Evolutionary conservation across 257 asterid genomes (phyloP), one percentile per base, ranked within the genome.

Genomic region (Jacaranda copaia): DNA sequence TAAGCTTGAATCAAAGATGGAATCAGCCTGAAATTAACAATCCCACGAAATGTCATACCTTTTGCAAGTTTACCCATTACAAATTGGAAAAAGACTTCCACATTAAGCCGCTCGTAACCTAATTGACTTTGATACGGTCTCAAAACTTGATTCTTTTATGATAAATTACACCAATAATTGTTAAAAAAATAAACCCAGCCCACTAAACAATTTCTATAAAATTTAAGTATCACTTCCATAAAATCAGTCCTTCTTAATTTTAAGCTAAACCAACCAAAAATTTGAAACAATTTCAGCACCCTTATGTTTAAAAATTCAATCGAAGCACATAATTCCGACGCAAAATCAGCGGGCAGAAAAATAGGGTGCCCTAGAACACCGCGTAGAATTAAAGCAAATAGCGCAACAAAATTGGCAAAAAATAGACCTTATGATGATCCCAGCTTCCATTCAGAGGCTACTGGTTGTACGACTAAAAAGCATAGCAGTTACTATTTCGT

Each of bases 21-120:
- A 81, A 77, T 43, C 82, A 81, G 65, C 85, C 89, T 88, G 84
- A 70, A 84, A 68, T 14, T 16, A 42, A 57, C 48, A 71, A 53
- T 62, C 38, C 18, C 19, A 53, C 40, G 2, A 66, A 43, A 48
- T 61, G 12, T 53, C 77, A 78, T n/a, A 25, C 12, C 8, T 15
- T 19, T 12, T 18, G 38, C 69, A 55, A 20, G 67, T 39, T 72
- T 25, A 35, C 42, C 20, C 51, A 39, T 66, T 36, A 57, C 74
- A 65, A 25, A 74, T 56, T 48, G 38, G 32, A 66, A 46, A 74
- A 43, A 69, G 38, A 32, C 5, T 35, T 38, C 43, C 10, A 11
- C 55, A 63, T 58, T 64, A 0, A 82, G 60, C 62, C 14, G 20
- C 46, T 16, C 43, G 5, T 19, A 52, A 4, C 7, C 18, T 39